These are phyloP conservation scores for Tetrahymena thermophila DNA, from an alignment of 73 alveolate genomes.

Conservation along the genomic window DNA sequence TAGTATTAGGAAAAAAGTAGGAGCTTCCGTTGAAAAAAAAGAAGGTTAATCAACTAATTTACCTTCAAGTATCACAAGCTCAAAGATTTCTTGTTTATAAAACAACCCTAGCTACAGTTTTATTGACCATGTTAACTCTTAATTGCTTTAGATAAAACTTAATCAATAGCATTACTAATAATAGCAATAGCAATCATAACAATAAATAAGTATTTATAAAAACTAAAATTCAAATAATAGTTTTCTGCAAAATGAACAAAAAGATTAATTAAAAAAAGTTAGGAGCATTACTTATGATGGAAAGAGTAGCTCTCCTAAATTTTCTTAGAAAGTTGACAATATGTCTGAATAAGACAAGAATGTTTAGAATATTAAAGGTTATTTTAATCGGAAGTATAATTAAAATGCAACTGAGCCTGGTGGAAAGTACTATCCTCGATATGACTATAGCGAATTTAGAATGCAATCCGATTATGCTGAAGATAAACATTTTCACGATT, in stretches of 20 bases:
- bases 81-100: neutral
- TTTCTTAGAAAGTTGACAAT: neutral
- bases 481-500: neutral
- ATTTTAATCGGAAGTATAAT: neutral
- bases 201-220: too few species aligned
- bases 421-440: neutral
- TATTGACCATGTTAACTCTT: neutral
- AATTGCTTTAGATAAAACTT: neutral
- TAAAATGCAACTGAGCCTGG: neutral
- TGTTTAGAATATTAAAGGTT: neutral
- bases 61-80: neutral
- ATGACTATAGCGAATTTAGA: neutral
- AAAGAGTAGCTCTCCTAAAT: neutral
- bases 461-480: neutral
- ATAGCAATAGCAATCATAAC: neutral
- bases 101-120: neutral
- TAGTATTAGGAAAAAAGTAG: neutral
- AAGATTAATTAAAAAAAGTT: neutral
- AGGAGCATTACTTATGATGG: neutral
- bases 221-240: neutral
- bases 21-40: neutral
- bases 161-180: neutral
- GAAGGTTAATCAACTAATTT: neutral
- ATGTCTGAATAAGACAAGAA: neutral
- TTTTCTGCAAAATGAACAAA: neutral